A percentile compares a stretch with the other conserved stretches of the same genome.
Evolutionary conservation across 1,284 basidiomycete genomes (phyloP).

Genomic region (Schizophyllum amplum): DNA sequence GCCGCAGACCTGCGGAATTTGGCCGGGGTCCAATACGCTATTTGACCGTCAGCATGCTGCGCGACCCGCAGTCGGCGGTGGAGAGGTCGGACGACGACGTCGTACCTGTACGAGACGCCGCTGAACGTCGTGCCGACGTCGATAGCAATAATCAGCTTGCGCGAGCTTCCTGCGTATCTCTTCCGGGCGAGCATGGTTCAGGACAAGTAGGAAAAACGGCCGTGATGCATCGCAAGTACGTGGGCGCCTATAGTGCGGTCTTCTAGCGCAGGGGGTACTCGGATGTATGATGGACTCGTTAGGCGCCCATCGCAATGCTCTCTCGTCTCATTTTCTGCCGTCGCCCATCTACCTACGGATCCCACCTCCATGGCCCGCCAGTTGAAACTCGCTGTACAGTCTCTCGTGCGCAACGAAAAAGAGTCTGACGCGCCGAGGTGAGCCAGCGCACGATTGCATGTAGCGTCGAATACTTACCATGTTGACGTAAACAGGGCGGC

Average conservation of each 20-base stretch:
- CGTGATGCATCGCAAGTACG: not conserved
- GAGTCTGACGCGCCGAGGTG: too few relatives aligned
- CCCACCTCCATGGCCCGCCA: not conserved
- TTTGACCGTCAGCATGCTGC: too few relatives aligned
- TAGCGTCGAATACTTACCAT: not conserved
- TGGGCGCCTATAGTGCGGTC: too few relatives aligned
- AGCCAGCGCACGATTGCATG: too few relatives aligned
- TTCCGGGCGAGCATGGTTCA: slow-evolving; percentile 19
- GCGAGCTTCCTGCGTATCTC: not conserved
- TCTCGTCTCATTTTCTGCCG: too few relatives aligned
- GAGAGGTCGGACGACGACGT: too few relatives aligned
- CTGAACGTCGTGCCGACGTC: slow-evolving; percentile 11
- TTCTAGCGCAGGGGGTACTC: too few relatives aligned
- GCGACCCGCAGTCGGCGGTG: too few relatives aligned
- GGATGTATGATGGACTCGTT: not conserved
- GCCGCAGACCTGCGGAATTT: slow-evolving; percentile 12
- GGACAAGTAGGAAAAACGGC: not conserved
- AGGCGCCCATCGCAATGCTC: too few relatives aligned
- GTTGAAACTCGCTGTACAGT: not conserved
- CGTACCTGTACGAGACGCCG: not conserved
- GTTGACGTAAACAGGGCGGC: not conserved
- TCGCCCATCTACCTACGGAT: too few relatives aligned
- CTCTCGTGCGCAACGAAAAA: not conserved
- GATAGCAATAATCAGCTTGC: slow-evolving; percentile 4
- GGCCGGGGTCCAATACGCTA: slow-evolving; percentile 15